A percentile compares a stretch with the other conserved stretches of the same genome.
Conservation (phyloP, 2,329 filamentous ascomycete species). For the Xylaria sp. region DNA sequence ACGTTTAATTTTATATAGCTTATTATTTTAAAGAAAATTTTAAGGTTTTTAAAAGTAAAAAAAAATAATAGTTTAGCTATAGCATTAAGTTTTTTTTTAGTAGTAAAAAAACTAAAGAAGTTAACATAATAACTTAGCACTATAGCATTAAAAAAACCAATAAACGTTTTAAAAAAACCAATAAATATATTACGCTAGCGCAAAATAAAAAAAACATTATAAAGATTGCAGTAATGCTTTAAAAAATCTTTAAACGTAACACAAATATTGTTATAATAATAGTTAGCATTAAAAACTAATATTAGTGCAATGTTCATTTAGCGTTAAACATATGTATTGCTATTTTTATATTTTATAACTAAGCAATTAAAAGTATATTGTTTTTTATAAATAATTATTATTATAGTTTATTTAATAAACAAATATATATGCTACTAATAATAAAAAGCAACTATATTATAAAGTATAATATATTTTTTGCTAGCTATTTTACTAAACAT, state of each 20-base stretch:
- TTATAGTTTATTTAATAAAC: too few species aligned
- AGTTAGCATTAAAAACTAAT: neutral
- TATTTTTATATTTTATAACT: too few species aligned
- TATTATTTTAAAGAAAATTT: slow-evolving; percentile 15
- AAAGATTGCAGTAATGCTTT: neutral
- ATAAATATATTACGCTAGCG: slow-evolving; percentile 10
- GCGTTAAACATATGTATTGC: slow-evolving; percentile 10
- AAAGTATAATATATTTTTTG: neutral
- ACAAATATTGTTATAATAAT: slow-evolving; percentile 24
- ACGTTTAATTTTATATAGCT: slow-evolving; percentile 12
- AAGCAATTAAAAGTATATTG: too few species aligned
- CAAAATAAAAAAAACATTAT: neutral
- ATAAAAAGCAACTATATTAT: neutral
- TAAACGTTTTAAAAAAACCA: slow-evolving; percentile 10
- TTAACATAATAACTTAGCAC: slow-evolving; percentile 10
- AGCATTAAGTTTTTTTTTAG: slow-evolving; percentile 10
- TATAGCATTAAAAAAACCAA: slow-evolving; percentile 20
- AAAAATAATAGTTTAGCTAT: neutral
- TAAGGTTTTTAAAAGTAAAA: slow-evolving; percentile 8
- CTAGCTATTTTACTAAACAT: neutral
- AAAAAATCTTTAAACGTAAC: neutral
- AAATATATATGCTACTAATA: too few species aligned
- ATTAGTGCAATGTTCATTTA: slow-evolving; percentile 16
- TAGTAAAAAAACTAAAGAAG: slow-evolving; percentile 7
- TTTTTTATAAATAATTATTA: too few species aligned